These are phyloP conservation scores for Scenedesmus sp. DNA, from an alignment of 163 green algal genomes.

Conservation along the genomic window DNA sequence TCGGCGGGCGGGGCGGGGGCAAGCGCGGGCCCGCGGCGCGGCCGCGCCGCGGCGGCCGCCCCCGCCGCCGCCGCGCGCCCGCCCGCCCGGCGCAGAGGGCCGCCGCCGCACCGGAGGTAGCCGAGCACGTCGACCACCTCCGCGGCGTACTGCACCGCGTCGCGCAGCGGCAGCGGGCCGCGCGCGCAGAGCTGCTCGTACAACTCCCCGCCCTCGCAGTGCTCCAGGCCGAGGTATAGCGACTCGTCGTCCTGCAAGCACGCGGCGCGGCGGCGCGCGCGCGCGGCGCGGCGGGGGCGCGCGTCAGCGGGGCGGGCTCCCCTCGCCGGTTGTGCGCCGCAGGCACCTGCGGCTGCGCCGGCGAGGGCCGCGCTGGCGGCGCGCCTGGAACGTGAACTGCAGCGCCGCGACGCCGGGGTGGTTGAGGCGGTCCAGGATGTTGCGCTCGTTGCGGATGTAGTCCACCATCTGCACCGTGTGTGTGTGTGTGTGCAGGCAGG, in stretches of 20 bases:
- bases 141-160: slow-evolving; percentile 75
- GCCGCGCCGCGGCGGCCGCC: too few relatives aligned
- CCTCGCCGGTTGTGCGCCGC: not conserved
- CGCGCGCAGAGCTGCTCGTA: slow-evolving; percentile 84
- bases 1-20: too few relatives aligned
- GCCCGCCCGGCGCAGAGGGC: too few relatives aligned
- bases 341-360: not conserved
- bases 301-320: too few relatives aligned
- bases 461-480: slow-evolving; percentile 53
- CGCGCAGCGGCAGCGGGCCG: slow-evolving; percentile 24
- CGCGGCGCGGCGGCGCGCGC: not conserved
- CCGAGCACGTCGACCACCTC: slow-evolving; percentile 90
- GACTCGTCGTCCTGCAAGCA: slow-evolving; percentile 52
- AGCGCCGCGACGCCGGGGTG: slow-evolving; percentile 77
- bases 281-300: not conserved
- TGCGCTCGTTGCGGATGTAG: slow-evolving; percentile 77
- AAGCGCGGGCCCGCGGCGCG: too few relatives aligned
- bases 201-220: slow-evolving; percentile 89
- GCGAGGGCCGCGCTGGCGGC: too few relatives aligned
- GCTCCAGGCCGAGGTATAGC: slow-evolving; percentile 89
- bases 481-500: too few relatives aligned
- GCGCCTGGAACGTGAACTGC: slow-evolving; percentile 86
- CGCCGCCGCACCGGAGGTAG: slow-evolving; percentile 64
- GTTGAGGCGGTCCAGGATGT: slow-evolving; percentile 72
- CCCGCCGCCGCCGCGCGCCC: too few relatives aligned